phyloP scores from a whole-genome alignment of 2,329 filamentous ascomycete species.

The Acarospora socialis region DNA sequence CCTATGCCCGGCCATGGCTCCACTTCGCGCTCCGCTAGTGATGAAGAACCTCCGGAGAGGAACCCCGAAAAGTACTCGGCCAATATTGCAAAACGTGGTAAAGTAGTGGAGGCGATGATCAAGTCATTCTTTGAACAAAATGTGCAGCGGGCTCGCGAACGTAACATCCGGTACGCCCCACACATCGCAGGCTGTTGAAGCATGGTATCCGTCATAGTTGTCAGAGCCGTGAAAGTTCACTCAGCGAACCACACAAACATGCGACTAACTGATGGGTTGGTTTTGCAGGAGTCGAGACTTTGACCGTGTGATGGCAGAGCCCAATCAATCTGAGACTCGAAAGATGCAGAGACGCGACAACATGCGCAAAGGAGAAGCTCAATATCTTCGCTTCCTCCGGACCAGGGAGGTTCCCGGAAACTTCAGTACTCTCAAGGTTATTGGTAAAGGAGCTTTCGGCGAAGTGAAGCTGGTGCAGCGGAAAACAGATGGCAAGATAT shows the following conservation, averaged over 20 bases:
- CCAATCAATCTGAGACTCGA: conserved; percentile 56
- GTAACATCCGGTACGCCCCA: conserved; percentile 67
- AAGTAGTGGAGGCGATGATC: conserved; percentile 50
- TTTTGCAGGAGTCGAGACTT: conserved; percentile 68
- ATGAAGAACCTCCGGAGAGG: conserved; percentile 37
- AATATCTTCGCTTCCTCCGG: conserved; percentile 84
- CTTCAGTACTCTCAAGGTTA: conserved; percentile 93
- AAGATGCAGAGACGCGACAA: conserved; percentile 76
- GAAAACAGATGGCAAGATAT: conserved; percentile 91
- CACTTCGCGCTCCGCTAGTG: conserved; percentile 13
- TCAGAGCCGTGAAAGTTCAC: too few relatives aligned
- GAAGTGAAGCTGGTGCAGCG: conserved; percentile 96
- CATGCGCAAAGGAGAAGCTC: conserved; percentile 75
- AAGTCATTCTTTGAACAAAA: conserved; percentile 93
- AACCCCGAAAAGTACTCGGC: conserved; percentile 80
- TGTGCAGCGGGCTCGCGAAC: conserved; percentile 85
- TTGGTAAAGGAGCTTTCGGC: conserved; percentile 96
- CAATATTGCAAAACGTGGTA: conserved; percentile 61
- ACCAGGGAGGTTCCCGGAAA: conserved; percentile 89
- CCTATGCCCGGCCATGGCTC: conserved; percentile 48
- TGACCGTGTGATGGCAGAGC: conserved; percentile 69
- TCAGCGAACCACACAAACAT: too few relatives aligned
- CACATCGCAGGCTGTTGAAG: too few relatives aligned
- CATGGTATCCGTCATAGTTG: background rate
- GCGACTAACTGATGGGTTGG: too few relatives aligned